phyloP scores from a whole-genome alignment of 1,284 basidiomycete genomes.

The Sporisorium reilianum region DNA sequence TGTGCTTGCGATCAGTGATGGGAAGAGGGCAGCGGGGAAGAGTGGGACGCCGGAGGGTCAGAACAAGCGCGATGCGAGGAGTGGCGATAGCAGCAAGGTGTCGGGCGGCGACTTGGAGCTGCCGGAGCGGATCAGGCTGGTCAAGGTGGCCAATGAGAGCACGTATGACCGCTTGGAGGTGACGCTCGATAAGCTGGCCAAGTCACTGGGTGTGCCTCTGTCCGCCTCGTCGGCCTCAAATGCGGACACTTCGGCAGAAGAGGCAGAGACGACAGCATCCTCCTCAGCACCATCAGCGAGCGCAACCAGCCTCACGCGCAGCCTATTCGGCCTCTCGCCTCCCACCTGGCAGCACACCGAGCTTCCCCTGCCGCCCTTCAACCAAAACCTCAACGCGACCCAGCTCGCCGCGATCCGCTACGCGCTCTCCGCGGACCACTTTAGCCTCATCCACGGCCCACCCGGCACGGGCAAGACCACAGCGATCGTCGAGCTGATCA shows the following conservation, averaged over 20 bases:
- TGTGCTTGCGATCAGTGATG: conserved; percentile 32
- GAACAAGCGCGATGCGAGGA: conserved; percentile 33
- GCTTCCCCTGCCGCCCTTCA: conserved; percentile 75
- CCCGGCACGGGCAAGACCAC: conserved; percentile 74
- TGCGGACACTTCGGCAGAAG: conserved; percentile 34
- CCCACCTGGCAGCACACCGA: conserved; percentile 46
- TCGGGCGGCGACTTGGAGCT: conserved; percentile 79
- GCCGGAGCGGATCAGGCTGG: conserved; percentile 83
- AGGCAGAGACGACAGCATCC: conserved; percentile 20
- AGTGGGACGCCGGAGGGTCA: conserved; percentile 8
- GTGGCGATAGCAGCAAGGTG: conserved; percentile 68
- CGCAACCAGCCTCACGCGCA: conserved; percentile 58
- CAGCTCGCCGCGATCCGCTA: conserved; percentile 85
- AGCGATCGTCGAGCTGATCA: conserved; percentile 71
- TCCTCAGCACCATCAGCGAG: conserved; percentile 14
- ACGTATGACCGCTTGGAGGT: conserved; percentile 80
- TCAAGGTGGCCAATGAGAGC: conserved; percentile 90
- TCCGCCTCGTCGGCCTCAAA: conserved; percentile 4
- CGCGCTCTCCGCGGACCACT: conserved; percentile 77
- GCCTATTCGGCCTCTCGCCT: conserved; percentile 38
- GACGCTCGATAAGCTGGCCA: conserved; percentile 48
- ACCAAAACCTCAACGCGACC: conserved; percentile 81
- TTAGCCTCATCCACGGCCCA: conserved; percentile 95
- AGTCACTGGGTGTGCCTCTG: conserved; percentile 27
- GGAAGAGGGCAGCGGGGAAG: conserved; percentile 15